Evolutionary conservation across 2,329 filamentous ascomycete species (phyloP).

Genomic region (Aspergillus vadensis): DNA sequence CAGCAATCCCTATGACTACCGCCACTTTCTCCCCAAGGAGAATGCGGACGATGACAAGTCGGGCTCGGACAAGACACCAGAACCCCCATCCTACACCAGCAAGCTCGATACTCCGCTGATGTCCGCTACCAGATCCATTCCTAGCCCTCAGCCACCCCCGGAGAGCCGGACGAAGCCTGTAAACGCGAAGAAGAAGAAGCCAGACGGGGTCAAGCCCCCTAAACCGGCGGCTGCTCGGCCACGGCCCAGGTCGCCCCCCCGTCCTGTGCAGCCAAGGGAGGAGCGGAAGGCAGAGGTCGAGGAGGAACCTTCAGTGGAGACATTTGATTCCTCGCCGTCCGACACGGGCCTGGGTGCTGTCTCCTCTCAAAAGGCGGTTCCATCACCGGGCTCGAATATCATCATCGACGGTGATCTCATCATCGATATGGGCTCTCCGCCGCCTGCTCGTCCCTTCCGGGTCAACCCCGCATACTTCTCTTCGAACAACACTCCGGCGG

Average conservation of each 20-base stretch:
- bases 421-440: conserved; percentile 52
- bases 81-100: conserved; percentile 35
- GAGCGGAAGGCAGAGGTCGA: conserved; percentile 12
- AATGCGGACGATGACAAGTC: conserved; percentile 38
- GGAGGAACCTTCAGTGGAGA: conserved; percentile 27
- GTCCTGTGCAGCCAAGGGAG: conserved; percentile 14
- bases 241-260: conserved; percentile 25
- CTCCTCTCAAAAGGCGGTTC: conserved; percentile 34
- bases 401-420: conserved; percentile 51
- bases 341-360: conserved; percentile 34
- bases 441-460: conserved; percentile 42
- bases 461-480: conserved; percentile 47
- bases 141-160: conserved; percentile 30
- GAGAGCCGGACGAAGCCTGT: conserved; percentile 39
- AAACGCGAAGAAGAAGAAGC: conserved; percentile 32
- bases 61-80: conserved; percentile 39
- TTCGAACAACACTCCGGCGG: conserved; percentile 43
- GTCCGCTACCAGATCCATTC: conserved; percentile 29
- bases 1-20: conserved; percentile 52
- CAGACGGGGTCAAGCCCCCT: conserved; percentile 25
- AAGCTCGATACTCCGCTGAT: conserved; percentile 39
- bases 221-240: conserved; percentile 23
- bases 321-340: conserved; percentile 31
- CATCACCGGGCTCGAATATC: conserved; percentile 46
- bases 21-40: conserved; percentile 51